phyloP scores from a whole-genome alignment of 2,329 filamentous ascomycete species.

The Fusarium marasasianum region DNA sequence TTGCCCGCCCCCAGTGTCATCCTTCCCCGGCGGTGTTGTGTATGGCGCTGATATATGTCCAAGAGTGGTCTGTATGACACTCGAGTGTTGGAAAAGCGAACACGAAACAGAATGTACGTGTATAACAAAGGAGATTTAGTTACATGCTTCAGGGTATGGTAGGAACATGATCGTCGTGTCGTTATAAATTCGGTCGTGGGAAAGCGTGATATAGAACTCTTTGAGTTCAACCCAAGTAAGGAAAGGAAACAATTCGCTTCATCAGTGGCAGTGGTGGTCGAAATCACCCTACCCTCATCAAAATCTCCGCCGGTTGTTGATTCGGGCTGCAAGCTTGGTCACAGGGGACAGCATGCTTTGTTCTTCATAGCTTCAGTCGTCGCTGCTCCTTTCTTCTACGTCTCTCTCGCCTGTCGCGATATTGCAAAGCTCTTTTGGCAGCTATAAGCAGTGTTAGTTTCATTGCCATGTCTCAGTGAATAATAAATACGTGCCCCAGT shows the following conservation, averaged over 20 bases:
- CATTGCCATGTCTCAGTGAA: neutral
- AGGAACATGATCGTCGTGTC: constrained; percentile 38
- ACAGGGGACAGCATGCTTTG: constrained; percentile 7
- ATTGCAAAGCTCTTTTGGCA: constrained; percentile 48
- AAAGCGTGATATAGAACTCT: constrained; percentile 12
- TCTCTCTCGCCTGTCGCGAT: constrained; percentile 50
- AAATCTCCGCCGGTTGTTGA: neutral
- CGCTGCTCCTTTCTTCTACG: constrained; percentile 52
- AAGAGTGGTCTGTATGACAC: constrained; percentile 17
- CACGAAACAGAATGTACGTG: neutral
- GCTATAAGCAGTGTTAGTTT: constrained; percentile 43
- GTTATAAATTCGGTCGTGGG: constrained; percentile 33
- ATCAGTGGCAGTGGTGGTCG: constrained; percentile 7
- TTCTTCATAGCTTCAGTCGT: constrained; percentile 47
- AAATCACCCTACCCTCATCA: constrained; percentile 3
- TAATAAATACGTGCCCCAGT: constrained; percentile 52
- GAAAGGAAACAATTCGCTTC: constrained; percentile 16
- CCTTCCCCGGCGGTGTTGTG: neutral
- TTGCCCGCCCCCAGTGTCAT: neutral
- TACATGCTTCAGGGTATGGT: constrained; percentile 32
- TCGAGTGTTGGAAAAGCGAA: neutral
- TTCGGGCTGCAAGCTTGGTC: neutral
- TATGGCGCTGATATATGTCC: neutral
- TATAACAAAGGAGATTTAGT: constrained; percentile 26
- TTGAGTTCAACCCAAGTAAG: neutral